Evolutionary conservation across 2,329 filamentous ascomycete species (phyloP), one percentile per base, ranked within the genome.

Genomic region (Talaromyces sp.): DNA sequence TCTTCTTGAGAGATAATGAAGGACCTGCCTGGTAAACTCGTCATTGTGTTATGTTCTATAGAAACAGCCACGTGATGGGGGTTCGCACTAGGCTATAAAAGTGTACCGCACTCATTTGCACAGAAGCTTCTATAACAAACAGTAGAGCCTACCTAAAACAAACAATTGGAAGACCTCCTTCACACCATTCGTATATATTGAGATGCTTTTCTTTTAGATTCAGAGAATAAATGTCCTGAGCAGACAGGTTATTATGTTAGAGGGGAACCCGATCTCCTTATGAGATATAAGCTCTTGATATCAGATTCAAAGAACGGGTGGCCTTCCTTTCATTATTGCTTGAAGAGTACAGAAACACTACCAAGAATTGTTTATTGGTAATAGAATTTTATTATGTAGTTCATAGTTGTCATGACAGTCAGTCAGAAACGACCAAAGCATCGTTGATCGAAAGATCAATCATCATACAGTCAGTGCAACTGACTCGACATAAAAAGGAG

Each of bases 381-480:
- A 21, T 9, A 35, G 21, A 54, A 35, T 8, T 52, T 52, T 28
- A 33, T 54, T 54, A 31, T 42, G 39, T 57, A 21, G 42, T 60
- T 63, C 62, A 63, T 57, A 55, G 52, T 63, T 55, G 31, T 63
- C 61, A 55, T 63, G 56, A 63, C 56, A n/a, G 59, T 31, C 58
- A 56, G 56, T 63, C 55, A 56, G 60, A 63, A 33, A 63, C 31
- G 50, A 54, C 28, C 40, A 54, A 63, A 59, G 35, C 35, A 31
- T 59, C 31, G 42, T 25, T 58, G 55, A 60, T 55, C 50, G 33
- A 23, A 54, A 14, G n/a, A 54, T 55, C 33, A 28, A 48, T 44
- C 48, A 42, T 52, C 21, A 23, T 57, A 37, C 14, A 23, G 50
- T 62, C 48, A 59, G 44, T 56, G 42, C 44, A 60, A 60, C 61